Conservation (phyloP, 495 filamentous ascomycete genomes). For the Trichoderma orchidacearum region DNA sequence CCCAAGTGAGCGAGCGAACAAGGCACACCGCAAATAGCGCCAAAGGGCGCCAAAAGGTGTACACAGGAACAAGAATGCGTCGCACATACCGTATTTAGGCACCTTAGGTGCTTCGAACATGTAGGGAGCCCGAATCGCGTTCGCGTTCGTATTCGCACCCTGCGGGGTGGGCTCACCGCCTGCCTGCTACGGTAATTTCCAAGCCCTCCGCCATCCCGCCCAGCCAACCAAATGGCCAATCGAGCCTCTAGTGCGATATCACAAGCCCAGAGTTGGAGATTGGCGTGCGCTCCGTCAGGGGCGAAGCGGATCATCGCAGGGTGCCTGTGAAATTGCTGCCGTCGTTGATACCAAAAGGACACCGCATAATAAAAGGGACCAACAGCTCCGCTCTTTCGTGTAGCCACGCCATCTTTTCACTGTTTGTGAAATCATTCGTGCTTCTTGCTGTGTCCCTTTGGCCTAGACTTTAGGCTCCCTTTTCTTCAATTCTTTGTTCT, state of each 20-base stretch:
- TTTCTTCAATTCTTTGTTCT: neutral
- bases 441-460: neutral
- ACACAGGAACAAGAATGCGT: no score
- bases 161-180: neutral
- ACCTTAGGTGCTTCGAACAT: no score
- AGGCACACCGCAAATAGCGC: no score
- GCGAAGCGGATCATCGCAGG: neutral
- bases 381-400: neutral
- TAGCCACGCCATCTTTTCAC: neutral
- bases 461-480: neutral
- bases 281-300: neutral
- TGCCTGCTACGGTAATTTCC: neutral
- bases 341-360: neutral
- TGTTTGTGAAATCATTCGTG: no score
- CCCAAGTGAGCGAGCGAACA: no score
- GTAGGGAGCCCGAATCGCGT: neutral
- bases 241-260: neutral
- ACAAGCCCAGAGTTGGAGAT: slow-evolving; percentile 1
- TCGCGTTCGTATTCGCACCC: slow-evolving; percentile 5
- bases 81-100: no score
- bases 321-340: slow-evolving; percentile 1
- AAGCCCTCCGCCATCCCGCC: neutral
- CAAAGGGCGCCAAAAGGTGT: no score
- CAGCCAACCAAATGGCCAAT: neutral
- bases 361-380: neutral